Percentiles rank a stretch among this genome's conserved stretches.
Evolutionary conservation across 441 rosid species (phyloP).

Genomic region (Mallotus japonicus): DNA sequence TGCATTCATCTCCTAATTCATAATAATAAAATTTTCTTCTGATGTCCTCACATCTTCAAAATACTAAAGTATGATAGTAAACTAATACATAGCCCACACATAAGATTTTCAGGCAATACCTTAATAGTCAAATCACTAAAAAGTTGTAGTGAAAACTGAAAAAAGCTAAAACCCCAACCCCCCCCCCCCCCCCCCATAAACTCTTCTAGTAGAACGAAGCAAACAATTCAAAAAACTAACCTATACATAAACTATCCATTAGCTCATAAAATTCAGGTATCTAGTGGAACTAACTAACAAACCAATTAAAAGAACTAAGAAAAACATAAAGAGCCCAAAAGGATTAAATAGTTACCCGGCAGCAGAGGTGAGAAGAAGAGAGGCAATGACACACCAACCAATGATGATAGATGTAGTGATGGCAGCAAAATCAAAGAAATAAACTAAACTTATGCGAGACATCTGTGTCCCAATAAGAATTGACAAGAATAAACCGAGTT

Average conservation of each 20-base stretch:
- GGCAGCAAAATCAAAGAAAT: conserved; percentile 79
- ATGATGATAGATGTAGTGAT: no score
- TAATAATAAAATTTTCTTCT: neutral
- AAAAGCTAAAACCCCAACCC: no score
- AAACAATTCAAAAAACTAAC: no score
- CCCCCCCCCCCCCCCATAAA: no score
- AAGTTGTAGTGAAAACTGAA: neutral
- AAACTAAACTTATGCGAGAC: conserved; percentile 76
- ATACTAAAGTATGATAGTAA: neutral
- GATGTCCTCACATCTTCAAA: neutral
- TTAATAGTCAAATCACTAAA: neutral
- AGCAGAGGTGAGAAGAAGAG: conserved; percentile 58
- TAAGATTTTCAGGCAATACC: neutral
- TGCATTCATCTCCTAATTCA: no score
- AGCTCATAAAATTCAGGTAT: neutral
- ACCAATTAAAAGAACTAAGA: neutral
- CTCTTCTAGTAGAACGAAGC: no score
- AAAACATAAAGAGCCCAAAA: neutral
- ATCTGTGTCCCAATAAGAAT: conserved; percentile 73
- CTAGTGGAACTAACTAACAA: neutral
- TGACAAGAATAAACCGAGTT: conserved; percentile 55
- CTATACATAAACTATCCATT: neutral
- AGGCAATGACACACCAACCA: conserved; percentile 84
- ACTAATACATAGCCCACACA: neutral
- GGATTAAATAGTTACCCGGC: conserved; percentile 57